Base-by-base conservation (phyloP, 306 rosid species). In the Styphnolobium japonicum region DNA sequence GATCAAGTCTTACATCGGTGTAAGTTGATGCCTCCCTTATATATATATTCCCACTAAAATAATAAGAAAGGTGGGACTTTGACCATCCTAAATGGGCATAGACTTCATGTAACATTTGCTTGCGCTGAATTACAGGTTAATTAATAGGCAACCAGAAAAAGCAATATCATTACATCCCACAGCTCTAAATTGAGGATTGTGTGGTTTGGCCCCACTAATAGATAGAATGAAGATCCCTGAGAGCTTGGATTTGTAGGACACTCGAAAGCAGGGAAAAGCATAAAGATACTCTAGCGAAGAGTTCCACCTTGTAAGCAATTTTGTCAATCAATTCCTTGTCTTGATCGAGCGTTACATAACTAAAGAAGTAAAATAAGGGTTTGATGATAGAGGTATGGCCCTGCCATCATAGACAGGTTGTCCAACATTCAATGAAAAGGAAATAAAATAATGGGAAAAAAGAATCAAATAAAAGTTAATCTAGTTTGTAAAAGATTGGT, bases 401-500 rank as follows among this genome's bases (percentile, higher is more conserved):
- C 27, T 46, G 18, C 14, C 4, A 46, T 46, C 52, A 6, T 51
- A n/a, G 11, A 4, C n/a, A 58, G 2, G 18, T 25, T 23, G 65
- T 16, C 46, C 5, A 60, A 39, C 43, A 77, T 61, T 78, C 61
- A 72, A 46, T 43, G 40, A 33, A 55, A 52, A 34, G 25, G 48
- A 25, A 56, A 65, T 45, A 11, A 43, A 19, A 18, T 23, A 7
- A 33, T 25, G 46, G 12, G 3, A 25, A 70, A 15, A 9, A 18
- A 56, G 48, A 82, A 6, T 21, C 16, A 63, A 37, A 70, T 48
- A 76, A 69, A 56, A 56, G 48, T 58, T 64, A 37, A 57, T 43
- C 36, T 53, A 11, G 33, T 29, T 77, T 5, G 87, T 62, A 71
- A 67, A 82, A 86, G 37, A 75, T 84, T 84, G 76, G 87, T 75